phyloP scores from a whole-genome alignment of 2,329 filamentous ascomycete genomes.

The Venturia carpophila region DNA sequence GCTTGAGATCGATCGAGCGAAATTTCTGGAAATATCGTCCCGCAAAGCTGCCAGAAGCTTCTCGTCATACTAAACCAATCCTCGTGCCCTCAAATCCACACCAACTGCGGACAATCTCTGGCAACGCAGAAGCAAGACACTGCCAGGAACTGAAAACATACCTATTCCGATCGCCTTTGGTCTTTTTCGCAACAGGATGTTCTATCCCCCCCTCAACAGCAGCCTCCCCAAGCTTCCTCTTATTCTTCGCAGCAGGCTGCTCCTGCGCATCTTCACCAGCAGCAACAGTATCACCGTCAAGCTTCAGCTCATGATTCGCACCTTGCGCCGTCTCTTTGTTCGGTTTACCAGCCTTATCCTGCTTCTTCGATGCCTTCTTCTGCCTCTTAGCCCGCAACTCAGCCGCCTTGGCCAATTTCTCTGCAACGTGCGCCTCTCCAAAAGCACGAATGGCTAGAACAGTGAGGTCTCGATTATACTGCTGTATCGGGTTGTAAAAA shows the following conservation, averaged over 20 bases:
- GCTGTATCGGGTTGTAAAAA: conserved; percentile 98
- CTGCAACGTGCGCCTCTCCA: conserved; percentile 54
- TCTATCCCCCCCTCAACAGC: conserved; percentile 21
- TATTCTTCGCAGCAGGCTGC: not conserved
- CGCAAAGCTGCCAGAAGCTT: not conserved
- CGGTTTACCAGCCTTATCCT: conserved; percentile 11
- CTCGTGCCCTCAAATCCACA: not conserved
- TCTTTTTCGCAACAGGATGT: conserved; percentile 1
- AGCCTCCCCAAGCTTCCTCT: conserved; percentile 18
- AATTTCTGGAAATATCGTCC: not conserved
- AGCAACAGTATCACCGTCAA: no score
- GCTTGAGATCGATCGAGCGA: not conserved
- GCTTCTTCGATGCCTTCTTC: conserved; percentile 24
- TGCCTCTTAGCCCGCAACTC: conserved; percentile 32
- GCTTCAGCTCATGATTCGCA: no score
- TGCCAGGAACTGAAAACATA: not conserved
- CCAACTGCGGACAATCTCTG: no score
- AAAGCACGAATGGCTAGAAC: conserved; percentile 88
- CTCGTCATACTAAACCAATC: not conserved
- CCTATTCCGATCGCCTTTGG: not conserved
- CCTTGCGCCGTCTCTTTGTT: not conserved
- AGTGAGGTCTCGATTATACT: conserved; percentile 95
- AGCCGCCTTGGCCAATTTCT: conserved; percentile 26
- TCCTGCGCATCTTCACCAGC: no score
- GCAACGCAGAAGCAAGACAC: no score